Conservation (phyloP, 164 flowering plant species). For the Magnolia officinalis region DNA sequence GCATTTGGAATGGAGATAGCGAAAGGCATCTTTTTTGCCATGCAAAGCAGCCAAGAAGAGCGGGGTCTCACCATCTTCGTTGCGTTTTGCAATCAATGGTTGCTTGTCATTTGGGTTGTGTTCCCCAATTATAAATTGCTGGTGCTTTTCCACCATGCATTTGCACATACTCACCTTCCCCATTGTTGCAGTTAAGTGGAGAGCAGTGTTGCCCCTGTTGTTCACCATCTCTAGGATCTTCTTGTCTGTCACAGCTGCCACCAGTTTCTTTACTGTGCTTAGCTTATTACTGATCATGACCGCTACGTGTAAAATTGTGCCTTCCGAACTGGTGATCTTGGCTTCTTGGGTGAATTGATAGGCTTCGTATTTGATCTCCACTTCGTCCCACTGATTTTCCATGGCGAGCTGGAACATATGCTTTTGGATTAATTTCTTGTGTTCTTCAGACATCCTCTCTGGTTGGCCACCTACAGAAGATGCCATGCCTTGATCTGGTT, state of each 20-base stretch:
- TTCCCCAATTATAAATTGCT: too few species aligned
- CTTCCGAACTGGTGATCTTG: conserved; percentile 1
- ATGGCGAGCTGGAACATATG: not conserved
- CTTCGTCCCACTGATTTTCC: not conserved
- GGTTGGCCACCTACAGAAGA: too few species aligned
- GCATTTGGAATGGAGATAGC: not conserved
- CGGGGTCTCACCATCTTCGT: conserved; percentile 17
- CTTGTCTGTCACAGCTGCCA: not conserved
- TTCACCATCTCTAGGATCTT: conserved; percentile 6
- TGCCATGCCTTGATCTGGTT: too few species aligned
- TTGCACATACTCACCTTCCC: conserved; percentile 17
- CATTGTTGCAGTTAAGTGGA: conserved; percentile 21
- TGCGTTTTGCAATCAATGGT: not conserved
- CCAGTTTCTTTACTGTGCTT: conserved; percentile 11
- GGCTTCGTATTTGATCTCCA: not conserved
- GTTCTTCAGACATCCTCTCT: too few species aligned
- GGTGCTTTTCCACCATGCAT: conserved; percentile 1
- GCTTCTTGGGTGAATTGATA: not conserved
- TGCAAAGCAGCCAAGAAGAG: conserved; percentile 22
- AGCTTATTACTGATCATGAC: conserved; percentile 17
- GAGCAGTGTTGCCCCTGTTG: conserved; percentile 17
- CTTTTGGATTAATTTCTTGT: too few species aligned
- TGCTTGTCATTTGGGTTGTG: too few species aligned
- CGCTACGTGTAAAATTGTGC: conserved; percentile 31
- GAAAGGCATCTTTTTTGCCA: conserved; percentile 16